Evolutionary conservation across 129 eudicot species (phyloP).

Genomic region (Artemisia tridentata): DNA sequence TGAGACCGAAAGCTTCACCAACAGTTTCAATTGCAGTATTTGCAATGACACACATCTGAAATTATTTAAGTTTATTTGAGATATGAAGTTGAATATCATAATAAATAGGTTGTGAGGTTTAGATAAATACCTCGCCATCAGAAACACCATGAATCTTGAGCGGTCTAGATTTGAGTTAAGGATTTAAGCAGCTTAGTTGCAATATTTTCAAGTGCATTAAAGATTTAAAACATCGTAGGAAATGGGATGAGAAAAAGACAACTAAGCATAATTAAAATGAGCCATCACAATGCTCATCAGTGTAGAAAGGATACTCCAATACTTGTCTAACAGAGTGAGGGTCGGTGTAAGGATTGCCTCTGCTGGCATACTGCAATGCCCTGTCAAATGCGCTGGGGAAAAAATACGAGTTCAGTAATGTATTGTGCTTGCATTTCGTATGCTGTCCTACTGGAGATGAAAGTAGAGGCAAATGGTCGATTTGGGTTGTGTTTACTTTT

Average conservation of each 20-base stretch:
- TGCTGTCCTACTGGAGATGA: neutral
- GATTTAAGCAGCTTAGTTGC: slow-evolving; percentile 10
- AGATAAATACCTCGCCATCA: slow-evolving; percentile 65
- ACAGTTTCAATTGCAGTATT: slow-evolving; percentile 61
- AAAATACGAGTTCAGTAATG: neutral
- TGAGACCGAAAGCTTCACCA: slow-evolving; percentile 72
- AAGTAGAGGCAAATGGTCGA: too few species aligned
- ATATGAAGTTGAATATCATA: neutral
- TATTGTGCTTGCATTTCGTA: neutral
- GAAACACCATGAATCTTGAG: slow-evolving; percentile 66
- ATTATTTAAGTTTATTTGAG: neutral
- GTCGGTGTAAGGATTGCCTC: slow-evolving; percentile 42
- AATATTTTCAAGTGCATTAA: neutral
- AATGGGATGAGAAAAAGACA: neutral
- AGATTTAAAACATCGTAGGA: neutral
- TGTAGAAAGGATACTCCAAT: slow-evolving; percentile 74
- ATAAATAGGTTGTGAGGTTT: slow-evolving; percentile 8
- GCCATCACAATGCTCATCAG: neutral
- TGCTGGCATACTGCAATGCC: slow-evolving; percentile 75
- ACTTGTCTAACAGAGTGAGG: slow-evolving; percentile 58
- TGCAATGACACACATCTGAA: slow-evolving; percentile 78
- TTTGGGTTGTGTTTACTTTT: too few species aligned
- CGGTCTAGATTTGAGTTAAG: slow-evolving; percentile 60
- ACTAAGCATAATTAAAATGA: slow-evolving; percentile 1
- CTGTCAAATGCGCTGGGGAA: slow-evolving; percentile 69